Percentiles rank a stretch among this genome's conserved stretches.
phyloP scores from a whole-genome alignment of 2,329 filamentous ascomycete species.

The Exserohilum turcica region DNA sequence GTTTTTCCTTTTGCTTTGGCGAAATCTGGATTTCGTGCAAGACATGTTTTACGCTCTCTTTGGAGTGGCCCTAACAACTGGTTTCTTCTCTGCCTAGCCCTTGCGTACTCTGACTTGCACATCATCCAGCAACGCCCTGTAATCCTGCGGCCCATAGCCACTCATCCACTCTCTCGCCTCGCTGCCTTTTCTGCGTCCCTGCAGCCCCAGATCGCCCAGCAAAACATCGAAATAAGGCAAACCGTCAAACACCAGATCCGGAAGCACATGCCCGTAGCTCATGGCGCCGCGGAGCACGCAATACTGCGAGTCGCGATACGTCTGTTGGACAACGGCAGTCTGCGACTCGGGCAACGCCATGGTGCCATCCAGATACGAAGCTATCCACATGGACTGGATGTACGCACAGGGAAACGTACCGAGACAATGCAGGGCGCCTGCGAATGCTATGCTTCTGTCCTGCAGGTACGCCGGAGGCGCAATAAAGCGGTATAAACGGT shows the following conservation, averaged over 20 bases:
- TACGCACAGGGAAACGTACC: slow-evolving; percentile 46
- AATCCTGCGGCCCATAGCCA: slow-evolving; percentile 59
- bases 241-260: slow-evolving; percentile 39
- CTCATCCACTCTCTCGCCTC: slow-evolving; percentile 26
- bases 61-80: no score
- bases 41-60: no score
- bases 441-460: slow-evolving; percentile 23
- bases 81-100: not conserved
- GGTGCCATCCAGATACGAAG: slow-evolving; percentile 65
- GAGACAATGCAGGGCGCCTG: slow-evolving; percentile 43
- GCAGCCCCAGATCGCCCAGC: slow-evolving; percentile 29
- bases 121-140: slow-evolving; percentile 54
- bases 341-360: slow-evolving; percentile 41
- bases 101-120: slow-evolving; percentile 55
- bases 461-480: slow-evolving; percentile 35
- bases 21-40: no score
- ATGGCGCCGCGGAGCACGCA: slow-evolving; percentile 72
- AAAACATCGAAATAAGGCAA: slow-evolving; percentile 39
- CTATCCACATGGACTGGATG: slow-evolving; percentile 55
- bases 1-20: no score
- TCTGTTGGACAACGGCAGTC: slow-evolving; percentile 21
- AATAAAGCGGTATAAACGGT: slow-evolving; percentile 53
- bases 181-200: slow-evolving; percentile 24
- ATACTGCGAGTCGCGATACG: slow-evolving; percentile 69
- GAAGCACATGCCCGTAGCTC: slow-evolving; percentile 71